These are phyloP conservation scores for Backusella macrospora DNA, from an alignment of 192 early-diverging fungal species.

Conservation along the genomic window DNA sequence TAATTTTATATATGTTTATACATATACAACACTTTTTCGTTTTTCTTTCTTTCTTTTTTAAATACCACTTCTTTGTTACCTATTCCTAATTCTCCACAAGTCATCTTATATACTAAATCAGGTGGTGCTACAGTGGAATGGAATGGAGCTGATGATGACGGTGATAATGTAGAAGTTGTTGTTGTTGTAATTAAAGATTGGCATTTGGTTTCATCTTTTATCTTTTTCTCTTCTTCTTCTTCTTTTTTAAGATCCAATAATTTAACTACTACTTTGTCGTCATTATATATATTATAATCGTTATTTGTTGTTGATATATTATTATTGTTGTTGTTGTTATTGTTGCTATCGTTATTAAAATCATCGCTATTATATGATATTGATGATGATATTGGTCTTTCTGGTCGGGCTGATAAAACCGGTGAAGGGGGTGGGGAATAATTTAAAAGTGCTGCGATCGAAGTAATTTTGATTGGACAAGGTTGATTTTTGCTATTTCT, in stretches of 20 bases:
- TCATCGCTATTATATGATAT: too few species aligned
- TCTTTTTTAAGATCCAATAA: conserved; percentile 16
- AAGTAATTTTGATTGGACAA: conserved; percentile 25
- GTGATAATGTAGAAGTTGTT: too few species aligned
- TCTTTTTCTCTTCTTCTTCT: background rate
- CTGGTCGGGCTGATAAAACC: background rate
- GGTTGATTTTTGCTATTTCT: background rate
- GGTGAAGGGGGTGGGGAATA: conserved; percentile 14
- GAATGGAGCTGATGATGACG: background rate
- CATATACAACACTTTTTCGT: background rate
- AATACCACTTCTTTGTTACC: conserved; percentile 5
- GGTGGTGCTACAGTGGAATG: conserved; percentile 34
- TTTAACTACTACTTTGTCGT: conserved; percentile 25
- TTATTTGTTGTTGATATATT: background rate
- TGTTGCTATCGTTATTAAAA: too few species aligned
- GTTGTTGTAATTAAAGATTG: background rate
- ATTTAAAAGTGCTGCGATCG: conserved; percentile 40
- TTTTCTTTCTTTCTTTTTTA: background rate
- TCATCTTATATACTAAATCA: conserved; percentile 49
- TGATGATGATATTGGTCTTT: too few species aligned
- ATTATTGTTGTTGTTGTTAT: too few species aligned
- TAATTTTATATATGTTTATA: background rate
- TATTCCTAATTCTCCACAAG: conserved; percentile 56
- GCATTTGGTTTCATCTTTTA: background rate
- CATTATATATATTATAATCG: background rate